Evolutionary conservation across 306 rosid species (phyloP).

Genomic region (Quercus glauca): DNA sequence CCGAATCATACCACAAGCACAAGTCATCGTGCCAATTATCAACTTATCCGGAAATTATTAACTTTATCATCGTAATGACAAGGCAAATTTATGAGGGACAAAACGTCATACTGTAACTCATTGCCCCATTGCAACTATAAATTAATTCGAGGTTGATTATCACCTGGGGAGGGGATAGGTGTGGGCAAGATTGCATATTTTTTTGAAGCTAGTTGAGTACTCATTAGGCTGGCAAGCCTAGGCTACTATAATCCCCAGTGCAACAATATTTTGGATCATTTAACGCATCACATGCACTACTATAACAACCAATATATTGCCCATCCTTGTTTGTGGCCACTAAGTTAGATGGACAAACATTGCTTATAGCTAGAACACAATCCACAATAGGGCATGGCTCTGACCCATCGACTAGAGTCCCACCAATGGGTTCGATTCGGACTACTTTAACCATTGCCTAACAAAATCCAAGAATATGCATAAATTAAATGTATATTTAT

Average conservation of each 20-base stretch:
- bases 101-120: conserved; percentile 21
- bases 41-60: no score
- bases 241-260: background rate
- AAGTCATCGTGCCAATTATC: no score
- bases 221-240: conserved; percentile 7
- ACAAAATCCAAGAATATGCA: no score
- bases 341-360: conserved; percentile 23
- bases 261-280: conserved; percentile 35
- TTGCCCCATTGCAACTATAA: conserved; percentile 35
- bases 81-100: conserved; percentile 6
- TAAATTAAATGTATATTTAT: no score
- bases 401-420: conserved; percentile 24
- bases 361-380: conserved; percentile 4
- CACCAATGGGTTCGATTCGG: conserved; percentile 26
- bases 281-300: conserved; percentile 27
- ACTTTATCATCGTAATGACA: background rate
- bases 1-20: no score
- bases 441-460: background rate
- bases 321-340: conserved; percentile 1
- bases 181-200: conserved; percentile 24
- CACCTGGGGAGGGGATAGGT: conserved; percentile 12
- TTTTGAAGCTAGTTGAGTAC: conserved; percentile 9
- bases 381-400: conserved; percentile 34
- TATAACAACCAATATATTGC: conserved; percentile 19
- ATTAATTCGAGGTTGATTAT: conserved; percentile 14